Evolutionary conservation across 148 eudicot species (phyloP), one percentile per base, ranked within the genome.

Genomic region (Dysphania ambrosioides): DNA sequence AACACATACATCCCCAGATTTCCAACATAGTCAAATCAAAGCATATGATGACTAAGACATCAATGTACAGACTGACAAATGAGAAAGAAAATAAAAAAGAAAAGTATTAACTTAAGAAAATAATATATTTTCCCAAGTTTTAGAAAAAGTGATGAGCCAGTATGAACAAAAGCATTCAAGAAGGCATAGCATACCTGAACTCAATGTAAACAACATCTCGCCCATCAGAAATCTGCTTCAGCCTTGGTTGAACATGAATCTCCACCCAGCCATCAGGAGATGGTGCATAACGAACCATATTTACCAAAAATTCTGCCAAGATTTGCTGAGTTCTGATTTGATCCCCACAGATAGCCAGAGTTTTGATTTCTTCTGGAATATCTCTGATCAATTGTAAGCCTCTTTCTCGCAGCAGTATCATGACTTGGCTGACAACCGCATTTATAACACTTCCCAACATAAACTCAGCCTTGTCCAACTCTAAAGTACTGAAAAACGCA

Each of bases 221-320:
- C 53, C 85, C 92, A 44, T 76, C 87, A 61, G 84, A 77, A 64
- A 85, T 62, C 68, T 85, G 88, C 89, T 88, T 89, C 72, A 90
- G 34, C 66, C 84, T 83, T 49, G 97, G 94, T 70, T 77, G 83
- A 72, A 90, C 87, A 83, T 89, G 92, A 77, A 92, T 83, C 83
- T 92, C 94, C 2, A 95, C 94, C 97, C 97, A 95, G 13, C 99
- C 97, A 66, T 82, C 94, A 21, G 96, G 94, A 56, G 98, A 82
- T 29, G 96, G 97, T 19, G 97, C 96, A 86, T 85, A 82, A 9
- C 84, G 89, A 69, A 87, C 91, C 97, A 95, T 89, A 79, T 83
- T 92, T 58, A 85, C 75, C 74, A 95, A 87, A 80, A 90, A 92
- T 72, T 89, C 88, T 19, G 94, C 86, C 77, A 95, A 83, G 26